phyloP scores from a whole-genome alignment of 768 basidiomycete genomes.

The Tricholoma furcatifolium region DNA sequence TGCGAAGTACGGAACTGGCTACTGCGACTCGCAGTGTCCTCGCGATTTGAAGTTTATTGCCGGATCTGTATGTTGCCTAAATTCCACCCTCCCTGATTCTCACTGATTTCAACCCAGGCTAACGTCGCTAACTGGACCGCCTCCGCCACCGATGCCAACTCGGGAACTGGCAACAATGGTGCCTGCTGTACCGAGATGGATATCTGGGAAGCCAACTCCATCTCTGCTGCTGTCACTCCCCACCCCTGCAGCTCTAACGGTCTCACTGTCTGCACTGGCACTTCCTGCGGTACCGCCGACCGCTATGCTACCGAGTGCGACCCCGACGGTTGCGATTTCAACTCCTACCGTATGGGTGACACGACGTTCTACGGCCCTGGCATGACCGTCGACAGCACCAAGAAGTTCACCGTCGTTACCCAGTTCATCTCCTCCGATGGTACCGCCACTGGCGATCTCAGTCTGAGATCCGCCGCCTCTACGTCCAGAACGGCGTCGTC shows the following conservation, averaged over 20 bases:
- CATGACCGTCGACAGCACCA: slow-evolving; percentile 49
- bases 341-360: slow-evolving; percentile 54
- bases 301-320: slow-evolving; percentile 48
- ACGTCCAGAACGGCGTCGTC: slow-evolving; percentile 5
- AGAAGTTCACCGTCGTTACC: no score
- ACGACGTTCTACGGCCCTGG: slow-evolving; percentile 44
- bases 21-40: slow-evolving; percentile 39
- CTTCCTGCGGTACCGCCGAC: slow-evolving; percentile 33
- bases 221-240: slow-evolving; percentile 50
- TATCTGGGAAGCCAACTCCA: slow-evolving; percentile 40
- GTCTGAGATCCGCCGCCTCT: slow-evolving; percentile 32
- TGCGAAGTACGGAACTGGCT: background rate
- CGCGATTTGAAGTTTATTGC: background rate
- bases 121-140: slow-evolving; percentile 42
- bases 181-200: slow-evolving; percentile 40
- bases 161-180: slow-evolving; percentile 43
- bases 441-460: slow-evolving; percentile 36
- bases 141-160: slow-evolving; percentile 37
- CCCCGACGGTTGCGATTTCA: slow-evolving; percentile 59
- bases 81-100: background rate
- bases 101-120: slow-evolving; percentile 29
- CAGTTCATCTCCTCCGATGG: slow-evolving; percentile 29
- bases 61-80: background rate
- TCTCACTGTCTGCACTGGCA: slow-evolving; percentile 41
- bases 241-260: slow-evolving; percentile 43